Base-by-base conservation (phyloP, 352 stramenopile species). In the Phytophthora fragariaefolia region DNA sequence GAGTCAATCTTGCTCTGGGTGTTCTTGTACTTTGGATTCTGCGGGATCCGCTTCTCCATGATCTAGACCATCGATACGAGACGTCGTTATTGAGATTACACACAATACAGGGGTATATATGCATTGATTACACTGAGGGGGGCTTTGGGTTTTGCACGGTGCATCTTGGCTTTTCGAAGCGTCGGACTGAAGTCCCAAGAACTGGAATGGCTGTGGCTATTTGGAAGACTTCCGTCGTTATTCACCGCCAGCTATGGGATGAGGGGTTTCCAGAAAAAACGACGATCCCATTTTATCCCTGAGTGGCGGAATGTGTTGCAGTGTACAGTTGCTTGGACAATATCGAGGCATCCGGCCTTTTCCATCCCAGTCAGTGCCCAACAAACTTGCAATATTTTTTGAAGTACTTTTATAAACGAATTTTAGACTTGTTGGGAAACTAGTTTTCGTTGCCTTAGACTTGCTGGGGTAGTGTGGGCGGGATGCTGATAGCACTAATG, bases 1-100 rank as follows among this genome's bases (percentile, higher is more conserved):
- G 85, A 86, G 66, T 92, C 74, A 53, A 95, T 83, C 70, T 90
- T 92, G 72, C 82, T 90, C 61, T 90, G 80, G 10, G 83, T 87
- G 57, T 90, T 86, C 58, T 87, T 88, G 71, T 91, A 95, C 61
- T 82, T 88, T 30, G 83, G 70, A 52, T 91, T 92, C 55, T 90
- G 73, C 12, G 87, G 85, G 54, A 95, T 89, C 45, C 76, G 71
- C 71, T 90, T 92, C 67, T 95, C 87, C 80, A 92, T 91, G 42
- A 79, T 83, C 85, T 93, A 38, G 27, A 34, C 15, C 3, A 5
- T 27, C n/a, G 43, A 45, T 1, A 45, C 6, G 18, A 17, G 17
- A 1, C 8, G 15, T 45, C 12, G 1, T 0, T 26, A 42, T 18
- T 42, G 13, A 42, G 34, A 42, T 20, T n/a, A 8, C 34, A 15